Percentiles rank a stretch among this genome's conserved stretches.
Evolutionary conservation across 2,329 filamentous ascomycete species (phyloP).

Genomic region (Neonectria coccinea): DNA sequence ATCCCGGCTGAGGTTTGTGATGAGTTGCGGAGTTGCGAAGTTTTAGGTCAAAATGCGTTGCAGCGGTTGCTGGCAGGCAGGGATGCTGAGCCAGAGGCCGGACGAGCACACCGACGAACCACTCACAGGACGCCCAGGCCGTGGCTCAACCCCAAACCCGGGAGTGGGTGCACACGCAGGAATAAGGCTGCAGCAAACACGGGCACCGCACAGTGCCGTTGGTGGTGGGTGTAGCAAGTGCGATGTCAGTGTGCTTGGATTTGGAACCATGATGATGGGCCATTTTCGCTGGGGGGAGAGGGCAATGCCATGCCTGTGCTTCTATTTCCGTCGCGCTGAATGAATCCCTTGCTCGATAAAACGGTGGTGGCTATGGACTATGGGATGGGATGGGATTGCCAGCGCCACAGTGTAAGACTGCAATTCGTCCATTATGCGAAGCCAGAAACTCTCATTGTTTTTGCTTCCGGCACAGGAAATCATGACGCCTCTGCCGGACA

Average conservation of each 20-base stretch:
- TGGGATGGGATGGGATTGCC: background rate
- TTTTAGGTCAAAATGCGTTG: constrained; percentile 19
- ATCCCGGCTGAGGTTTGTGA: constrained; percentile 15
- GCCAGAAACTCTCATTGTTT: constrained; percentile 23
- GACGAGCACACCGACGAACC: constrained; percentile 33
- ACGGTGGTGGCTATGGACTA: constrained; percentile 13
- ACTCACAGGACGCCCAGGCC: constrained; percentile 24
- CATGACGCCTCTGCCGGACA: constrained; percentile 33
- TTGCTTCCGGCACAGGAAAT: constrained; percentile 28
- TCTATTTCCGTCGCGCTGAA: constrained; percentile 38
- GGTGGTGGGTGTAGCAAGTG: constrained; percentile 19
- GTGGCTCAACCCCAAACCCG: constrained; percentile 19
- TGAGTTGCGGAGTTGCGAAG: constrained; percentile 15
- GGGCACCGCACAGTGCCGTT: constrained; percentile 7
- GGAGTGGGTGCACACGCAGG: constrained; percentile 20
- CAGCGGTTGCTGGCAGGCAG: constrained; percentile 36
- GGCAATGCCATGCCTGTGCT: constrained; percentile 18
- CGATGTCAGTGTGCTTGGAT: constrained; percentile 7
- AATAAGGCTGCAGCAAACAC: constrained; percentile 33
- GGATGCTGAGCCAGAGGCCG: constrained; percentile 39
- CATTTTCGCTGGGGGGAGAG: constrained; percentile 17
- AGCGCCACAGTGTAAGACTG: background rate
- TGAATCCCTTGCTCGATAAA: constrained; percentile 13
- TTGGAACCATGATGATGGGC: constrained; percentile 32
- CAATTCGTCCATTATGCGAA: background rate